Evolutionary conservation across 83 land plant species (phyloP), one percentile per base, ranked within the genome.

Genomic region (Diphasiastrum complanatum): DNA sequence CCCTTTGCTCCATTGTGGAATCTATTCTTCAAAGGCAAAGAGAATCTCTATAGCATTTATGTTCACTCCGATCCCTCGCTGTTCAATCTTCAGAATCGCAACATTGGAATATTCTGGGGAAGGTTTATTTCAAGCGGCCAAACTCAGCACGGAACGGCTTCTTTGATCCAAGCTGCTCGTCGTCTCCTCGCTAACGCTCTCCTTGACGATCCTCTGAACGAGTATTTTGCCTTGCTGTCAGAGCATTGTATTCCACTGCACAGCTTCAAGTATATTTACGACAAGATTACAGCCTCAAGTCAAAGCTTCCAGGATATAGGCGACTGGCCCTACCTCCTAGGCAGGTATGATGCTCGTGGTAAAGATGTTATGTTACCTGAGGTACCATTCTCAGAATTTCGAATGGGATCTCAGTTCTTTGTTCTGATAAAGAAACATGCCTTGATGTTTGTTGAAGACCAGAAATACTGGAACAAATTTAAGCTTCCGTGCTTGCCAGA

Each of bases 321-420:
- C 2, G 58, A 71, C n/a, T 77, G 69, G 20, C 73, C 81, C 0
- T 41, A 24, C 12, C 60, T 79, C 1, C 11, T 1, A 5, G 16
- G 28, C 18, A 64, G 92, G 34, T 81, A 80, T 41, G 38, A 30
- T 1, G 79, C 80, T 1, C 38, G 88, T 0, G 81, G 84, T 0
- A 57, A 65, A 3, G 27, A 58, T 35, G 70, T 61, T 27, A 81
- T 86, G 88, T 23, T 74, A n/a, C 92, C 92, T n/a, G 88, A 86
- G 59, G 75, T 86, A 0, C 67, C 70, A 16, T 81, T 78, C 31
- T 32, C 58, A 18, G 3, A 53, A 3, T 86, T 86, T 66, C 45
- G 78, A 28, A 81, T 77, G 16, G 91, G 91, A 0, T 80, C 87
- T 11, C 87, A 86, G 69, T 83, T 79, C 51, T 86, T 80, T 55